phyloP scores from a whole-genome alignment of 352 stramenopile genomes.

The Aphanomyces cochlioides region DNA sequence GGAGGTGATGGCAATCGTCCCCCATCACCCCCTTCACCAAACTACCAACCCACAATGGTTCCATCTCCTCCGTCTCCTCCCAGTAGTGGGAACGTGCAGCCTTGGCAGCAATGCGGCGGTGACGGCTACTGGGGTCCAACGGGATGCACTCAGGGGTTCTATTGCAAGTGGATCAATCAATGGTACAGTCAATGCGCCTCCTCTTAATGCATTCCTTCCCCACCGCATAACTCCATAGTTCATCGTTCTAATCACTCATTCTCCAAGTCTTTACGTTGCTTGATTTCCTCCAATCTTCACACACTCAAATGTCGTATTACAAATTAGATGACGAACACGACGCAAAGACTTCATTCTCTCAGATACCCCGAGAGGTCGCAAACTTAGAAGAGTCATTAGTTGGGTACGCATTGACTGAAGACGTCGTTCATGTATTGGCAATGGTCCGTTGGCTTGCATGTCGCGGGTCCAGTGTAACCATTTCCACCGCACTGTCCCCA shows the following conservation, averaged over 20 bases:
- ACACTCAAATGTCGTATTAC: too few relatives aligned
- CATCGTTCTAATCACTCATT: too few relatives aligned
- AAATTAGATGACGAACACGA: too few relatives aligned
- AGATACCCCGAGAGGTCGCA: too few relatives aligned
- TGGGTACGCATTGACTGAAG: background rate
- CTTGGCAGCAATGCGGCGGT: slow-evolving; percentile 1
- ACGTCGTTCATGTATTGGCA: background rate
- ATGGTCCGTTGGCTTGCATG: background rate
- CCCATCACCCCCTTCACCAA: background rate
- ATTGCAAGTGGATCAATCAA: background rate
- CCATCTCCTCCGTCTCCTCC: background rate
- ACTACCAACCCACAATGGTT: background rate
- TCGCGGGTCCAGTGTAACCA: background rate
- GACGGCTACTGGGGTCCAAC: background rate
- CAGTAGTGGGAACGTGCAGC: background rate
- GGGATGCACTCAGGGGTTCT: background rate
- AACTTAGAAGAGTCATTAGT: too few relatives aligned
- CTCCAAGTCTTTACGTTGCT: too few relatives aligned
- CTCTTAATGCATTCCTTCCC: too few relatives aligned
- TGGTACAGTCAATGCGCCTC: background rate
- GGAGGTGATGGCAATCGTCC: background rate
- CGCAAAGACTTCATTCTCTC: too few relatives aligned
- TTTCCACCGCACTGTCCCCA: background rate
- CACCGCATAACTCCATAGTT: too few relatives aligned
- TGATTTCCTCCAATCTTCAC: too few relatives aligned